Evolutionary conservation across 225 moss, liverwort and hornwort species (phyloP), one percentile per base, ranked within the genome.

Genomic region (Antitrichia curtipendula): DNA sequence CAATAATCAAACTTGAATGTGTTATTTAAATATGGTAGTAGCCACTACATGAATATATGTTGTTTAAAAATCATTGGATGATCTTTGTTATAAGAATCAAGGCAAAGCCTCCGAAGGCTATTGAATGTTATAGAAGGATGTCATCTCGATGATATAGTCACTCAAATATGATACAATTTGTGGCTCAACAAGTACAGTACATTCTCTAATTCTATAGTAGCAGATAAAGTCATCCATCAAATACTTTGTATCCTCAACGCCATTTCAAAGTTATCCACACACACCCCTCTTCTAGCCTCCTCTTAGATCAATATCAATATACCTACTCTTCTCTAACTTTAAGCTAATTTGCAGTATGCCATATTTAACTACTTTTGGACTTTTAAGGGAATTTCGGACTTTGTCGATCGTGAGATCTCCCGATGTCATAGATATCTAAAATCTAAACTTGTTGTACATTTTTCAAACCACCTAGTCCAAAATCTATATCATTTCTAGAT

Each of bases 141-240:
- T 6, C 1, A 0, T 12, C 20, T 29, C 0, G 2, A 0, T 45
- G 0, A 29, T 18, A 7, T 0, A 12, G 1, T 11, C 73, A 73
- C 0, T 19, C 12, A 74, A 49, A 32, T 32, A 4, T 74, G 12
- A 50, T 18, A 12, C 20, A 34, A 36, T 47, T 74, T 31, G 31
- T 74, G 12, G 12, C 49, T 32, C 2, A 47, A 17, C 4, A 18
- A 11, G 12, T 73, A 6, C 27, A 71, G n/a, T n/a, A n/a, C n/a
- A n/a, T 43, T 43, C 16, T 13, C 1, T 40, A 0, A 24, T 38
- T 13, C 10, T 23, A 8, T 0, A 68, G 0, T 4, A 40, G 24
- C 3, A 40, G 0, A 40, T 2, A 24, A 40, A 40, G 24, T 69
- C 69, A 69, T 68, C 68, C 5, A 38, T 24, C 0, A 13, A 1